Evolutionary conservation across 2,329 filamentous ascomycete species (phyloP).

Genomic region (Graphiopsis chlorocephala): DNA sequence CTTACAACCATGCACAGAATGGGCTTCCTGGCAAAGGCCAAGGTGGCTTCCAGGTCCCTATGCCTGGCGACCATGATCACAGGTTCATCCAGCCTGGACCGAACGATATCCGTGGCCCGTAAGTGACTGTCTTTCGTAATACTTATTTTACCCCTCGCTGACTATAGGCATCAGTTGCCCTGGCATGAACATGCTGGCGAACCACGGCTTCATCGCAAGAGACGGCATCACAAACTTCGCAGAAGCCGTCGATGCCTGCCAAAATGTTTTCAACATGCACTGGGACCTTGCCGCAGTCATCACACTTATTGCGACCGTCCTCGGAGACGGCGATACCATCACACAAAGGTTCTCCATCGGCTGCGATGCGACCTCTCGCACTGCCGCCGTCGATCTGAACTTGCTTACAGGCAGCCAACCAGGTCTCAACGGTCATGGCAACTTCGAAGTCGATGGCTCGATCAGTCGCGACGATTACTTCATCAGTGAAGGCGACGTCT

Average conservation of each 20-base stretch:
- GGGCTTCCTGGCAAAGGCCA: constrained; percentile 30
- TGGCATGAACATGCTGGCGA: constrained; percentile 40
- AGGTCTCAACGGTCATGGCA: constrained; percentile 41
- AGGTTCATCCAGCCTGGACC: constrained; percentile 33
- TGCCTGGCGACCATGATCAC: constrained; percentile 37
- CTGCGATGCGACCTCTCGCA: constrained; percentile 41
- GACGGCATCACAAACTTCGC: constrained; percentile 41
- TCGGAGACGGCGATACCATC: constrained; percentile 37
- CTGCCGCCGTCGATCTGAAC: constrained; percentile 17
- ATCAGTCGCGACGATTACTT: constrained; percentile 40
- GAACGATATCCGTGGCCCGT: constrained; percentile 38
- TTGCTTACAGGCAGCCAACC: constrained; percentile 22
- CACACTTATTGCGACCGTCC: constrained; percentile 36
- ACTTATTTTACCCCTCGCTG: constrained; percentile 20
- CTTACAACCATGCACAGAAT: constrained; percentile 17
- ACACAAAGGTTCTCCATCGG: constrained; percentile 41
- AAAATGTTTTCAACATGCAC: constrained; percentile 43
- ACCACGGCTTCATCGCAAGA: constrained; percentile 40
- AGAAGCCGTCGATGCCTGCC: constrained; percentile 41
- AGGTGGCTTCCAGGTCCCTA: constrained; percentile 41
- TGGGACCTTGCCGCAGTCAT: constrained; percentile 40
- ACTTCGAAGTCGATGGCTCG: constrained; percentile 38
- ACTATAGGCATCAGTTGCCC: constrained; percentile 29
- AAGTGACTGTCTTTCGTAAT: not conserved
- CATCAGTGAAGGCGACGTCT: constrained; percentile 33